phyloP scores from a whole-genome alignment of 257 asterid species.

The Mitragyna speciosa region DNA sequence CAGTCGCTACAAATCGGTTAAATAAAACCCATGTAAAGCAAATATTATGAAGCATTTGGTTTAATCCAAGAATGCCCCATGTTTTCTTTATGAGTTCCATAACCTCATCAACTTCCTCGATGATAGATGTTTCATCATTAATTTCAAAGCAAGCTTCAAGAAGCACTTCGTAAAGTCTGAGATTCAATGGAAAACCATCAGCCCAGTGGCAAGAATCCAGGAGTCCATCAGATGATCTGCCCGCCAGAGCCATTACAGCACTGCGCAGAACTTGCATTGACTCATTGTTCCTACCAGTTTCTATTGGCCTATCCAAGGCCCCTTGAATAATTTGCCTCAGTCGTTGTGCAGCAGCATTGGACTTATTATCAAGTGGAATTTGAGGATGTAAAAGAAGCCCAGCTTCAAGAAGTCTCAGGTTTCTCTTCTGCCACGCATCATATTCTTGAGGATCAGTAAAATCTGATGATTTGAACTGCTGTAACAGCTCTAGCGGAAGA shows the following conservation, averaged over 20 bases:
- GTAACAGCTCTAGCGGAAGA: slow-evolving; percentile 95
- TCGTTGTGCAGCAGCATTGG: slow-evolving; percentile 70
- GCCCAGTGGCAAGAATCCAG: slow-evolving; percentile 95
- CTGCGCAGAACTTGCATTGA: slow-evolving; percentile 95
- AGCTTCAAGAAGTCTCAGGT: slow-evolving; percentile 83
- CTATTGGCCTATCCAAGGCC: slow-evolving; percentile 87
- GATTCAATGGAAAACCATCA: slow-evolving; percentile 89
- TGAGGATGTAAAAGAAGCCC: slow-evolving; percentile 93
- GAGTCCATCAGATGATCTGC: slow-evolving; percentile 73
- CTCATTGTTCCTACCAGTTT: slow-evolving; percentile 95
- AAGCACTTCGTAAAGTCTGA: slow-evolving; percentile 86
- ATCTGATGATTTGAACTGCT: slow-evolving; percentile 95
- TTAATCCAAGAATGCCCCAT: slow-evolving; percentile 84
- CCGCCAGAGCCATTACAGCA: slow-evolving; percentile 75
- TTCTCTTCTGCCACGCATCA: slow-evolving; percentile 93
- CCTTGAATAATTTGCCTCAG: slow-evolving; percentile 72
- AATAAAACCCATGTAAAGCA: slow-evolving; percentile 94
- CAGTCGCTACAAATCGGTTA: slow-evolving; percentile 82
- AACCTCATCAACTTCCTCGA: slow-evolving; percentile 92
- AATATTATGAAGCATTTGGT: slow-evolving; percentile 86
- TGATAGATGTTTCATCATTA: slow-evolving; percentile 67
- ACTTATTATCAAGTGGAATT: slow-evolving; percentile 62
- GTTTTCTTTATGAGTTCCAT: slow-evolving; percentile 96
- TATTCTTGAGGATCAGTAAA: slow-evolving; percentile 81
- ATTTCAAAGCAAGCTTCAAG: slow-evolving; percentile 87